Conservation (phyloP, 495 filamentous ascomycete genomes). For the Penicillium coffeae region DNA sequence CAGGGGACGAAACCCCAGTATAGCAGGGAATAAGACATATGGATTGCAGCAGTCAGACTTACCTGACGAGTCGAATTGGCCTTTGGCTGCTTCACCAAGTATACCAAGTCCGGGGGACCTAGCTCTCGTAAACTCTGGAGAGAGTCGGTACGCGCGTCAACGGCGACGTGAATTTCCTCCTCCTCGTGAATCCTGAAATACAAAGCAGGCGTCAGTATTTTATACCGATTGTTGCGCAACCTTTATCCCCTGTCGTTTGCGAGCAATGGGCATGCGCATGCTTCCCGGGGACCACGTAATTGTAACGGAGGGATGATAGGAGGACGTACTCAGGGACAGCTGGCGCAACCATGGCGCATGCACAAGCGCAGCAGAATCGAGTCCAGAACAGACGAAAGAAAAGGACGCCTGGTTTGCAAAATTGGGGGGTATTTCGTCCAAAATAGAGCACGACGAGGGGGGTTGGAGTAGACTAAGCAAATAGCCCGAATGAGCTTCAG, state of each 20-base stretch:
- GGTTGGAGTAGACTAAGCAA: constrained; percentile 13
- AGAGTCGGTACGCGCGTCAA: constrained; percentile 85
- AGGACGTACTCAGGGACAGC: constrained; percentile 80
- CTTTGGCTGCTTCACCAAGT: constrained; percentile 82
- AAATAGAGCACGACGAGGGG: constrained; percentile 8
- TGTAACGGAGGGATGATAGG: constrained; percentile 16
- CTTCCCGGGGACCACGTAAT: constrained; percentile 34
- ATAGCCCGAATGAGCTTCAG: constrained; percentile 21
- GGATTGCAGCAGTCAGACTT: constrained; percentile 5
- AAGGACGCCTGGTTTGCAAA: background rate
- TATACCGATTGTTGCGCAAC: constrained; percentile 7
- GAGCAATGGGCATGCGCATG: constrained; percentile 25
- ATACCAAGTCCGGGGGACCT: constrained; percentile 91
- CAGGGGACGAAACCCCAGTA: background rate
- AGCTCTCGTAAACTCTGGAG: constrained; percentile 82
- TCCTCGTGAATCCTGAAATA: constrained; percentile 75
- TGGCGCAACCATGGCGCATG: constrained; percentile 74
- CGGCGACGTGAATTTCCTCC: constrained; percentile 79
- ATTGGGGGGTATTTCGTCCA: background rate
- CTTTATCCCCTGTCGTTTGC: background rate
- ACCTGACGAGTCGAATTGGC: constrained; percentile 50
- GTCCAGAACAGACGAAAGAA: background rate
- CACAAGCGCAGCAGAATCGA: constrained; percentile 18
- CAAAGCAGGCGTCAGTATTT: constrained; percentile 17
- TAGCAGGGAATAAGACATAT: background rate